phyloP scores from a whole-genome alignment of 2,329 filamentous ascomycete genomes.

The Aureobasidium sp. region DNA sequence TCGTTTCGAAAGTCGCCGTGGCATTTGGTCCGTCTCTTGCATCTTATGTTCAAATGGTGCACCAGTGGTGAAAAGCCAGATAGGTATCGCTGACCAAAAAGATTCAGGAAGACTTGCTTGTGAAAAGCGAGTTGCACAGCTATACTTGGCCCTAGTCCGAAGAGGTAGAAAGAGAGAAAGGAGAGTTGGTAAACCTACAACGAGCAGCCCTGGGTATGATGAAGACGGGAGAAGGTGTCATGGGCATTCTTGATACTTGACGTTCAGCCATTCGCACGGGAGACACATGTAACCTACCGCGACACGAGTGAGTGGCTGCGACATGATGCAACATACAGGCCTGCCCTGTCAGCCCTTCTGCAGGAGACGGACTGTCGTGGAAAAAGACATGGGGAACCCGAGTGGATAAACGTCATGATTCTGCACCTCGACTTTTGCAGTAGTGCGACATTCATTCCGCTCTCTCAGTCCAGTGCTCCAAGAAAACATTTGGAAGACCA shows the following conservation, averaged over 20 bases:
- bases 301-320: not conserved
- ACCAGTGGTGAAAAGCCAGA: not conserved
- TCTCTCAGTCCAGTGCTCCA: not conserved
- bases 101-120: not conserved
- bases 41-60: not conserved
- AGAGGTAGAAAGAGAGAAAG: not conserved
- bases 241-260: not conserved
- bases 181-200: not conserved
- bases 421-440: not conserved
- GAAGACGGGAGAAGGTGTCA: not conserved
- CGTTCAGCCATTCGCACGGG: not conserved
- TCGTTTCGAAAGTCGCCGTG: slow-evolving; percentile 10
- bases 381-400: slow-evolving; percentile 3
- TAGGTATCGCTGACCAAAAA: not conserved
- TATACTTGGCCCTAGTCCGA: no score
- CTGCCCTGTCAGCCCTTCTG: slow-evolving; percentile 13
- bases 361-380: slow-evolving; percentile 6
- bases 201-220: not conserved
- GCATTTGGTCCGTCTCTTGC: slow-evolving; percentile 1
- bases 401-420: slow-evolving; percentile 17
- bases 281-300: not conserved
- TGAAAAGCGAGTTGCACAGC: not conserved
- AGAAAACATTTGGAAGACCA: not conserved
- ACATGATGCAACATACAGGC: slow-evolving; percentile 19
- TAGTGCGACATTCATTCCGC: not conserved